phyloP scores from a whole-genome alignment of 2,329 filamentous ascomycete species.

The Aureobasidium melanogenum region DNA sequence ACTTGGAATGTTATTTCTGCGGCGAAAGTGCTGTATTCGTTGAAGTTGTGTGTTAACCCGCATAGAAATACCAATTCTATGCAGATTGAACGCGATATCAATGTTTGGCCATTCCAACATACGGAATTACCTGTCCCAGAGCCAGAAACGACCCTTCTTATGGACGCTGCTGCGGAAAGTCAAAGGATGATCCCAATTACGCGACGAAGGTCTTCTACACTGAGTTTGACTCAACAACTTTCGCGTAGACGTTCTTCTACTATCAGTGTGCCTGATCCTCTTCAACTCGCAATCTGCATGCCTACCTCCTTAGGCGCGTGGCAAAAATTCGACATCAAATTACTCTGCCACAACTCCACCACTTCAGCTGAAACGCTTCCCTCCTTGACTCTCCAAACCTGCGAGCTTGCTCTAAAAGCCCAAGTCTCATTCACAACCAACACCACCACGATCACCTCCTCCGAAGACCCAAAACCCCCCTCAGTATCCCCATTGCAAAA shows the following conservation, averaged over 20 bases:
- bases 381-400: not conserved
- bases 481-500: not conserved
- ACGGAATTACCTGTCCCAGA: not conserved
- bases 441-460: not conserved
- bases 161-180: not conserved
- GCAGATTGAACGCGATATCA: not conserved
- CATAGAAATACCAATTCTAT: not conserved
- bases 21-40: not conserved
- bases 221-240: not conserved
- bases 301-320: not conserved
- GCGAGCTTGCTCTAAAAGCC: not conserved
- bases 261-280: not conserved
- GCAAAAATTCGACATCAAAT: not conserved
- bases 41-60: not conserved
- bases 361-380: not conserved
- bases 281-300: not conserved
- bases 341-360: not conserved
- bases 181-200: not conserved
- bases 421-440: not conserved
- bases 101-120: not conserved
- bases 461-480: not conserved
- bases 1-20: not conserved
- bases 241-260: not conserved
- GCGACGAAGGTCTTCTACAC: not conserved
- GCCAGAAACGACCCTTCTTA: not conserved